These are phyloP conservation scores for Didymella pomorum DNA, from an alignment of 2,329 filamentous ascomycete genomes.

Conservation along the genomic window DNA sequence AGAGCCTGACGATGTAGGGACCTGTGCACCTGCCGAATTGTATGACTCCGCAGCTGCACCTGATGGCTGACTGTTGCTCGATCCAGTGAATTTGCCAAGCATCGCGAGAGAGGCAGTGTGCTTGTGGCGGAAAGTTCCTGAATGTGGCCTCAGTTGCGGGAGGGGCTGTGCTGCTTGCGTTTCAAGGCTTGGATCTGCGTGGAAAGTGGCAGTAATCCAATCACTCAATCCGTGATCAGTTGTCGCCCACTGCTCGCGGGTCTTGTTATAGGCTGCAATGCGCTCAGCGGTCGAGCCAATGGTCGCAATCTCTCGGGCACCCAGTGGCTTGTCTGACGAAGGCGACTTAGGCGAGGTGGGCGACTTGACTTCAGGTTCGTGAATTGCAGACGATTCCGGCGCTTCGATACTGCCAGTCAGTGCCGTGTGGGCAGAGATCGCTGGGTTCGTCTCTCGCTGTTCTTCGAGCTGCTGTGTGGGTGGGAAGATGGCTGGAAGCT, in stretches of 20 bases:
- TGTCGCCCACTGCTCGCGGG: conserved; percentile 72
- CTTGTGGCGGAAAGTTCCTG: conserved; percentile 46
- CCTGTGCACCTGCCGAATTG: conserved; percentile 36
- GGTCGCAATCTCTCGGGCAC: conserved; percentile 79
- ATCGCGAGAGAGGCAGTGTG: conserved; percentile 47
- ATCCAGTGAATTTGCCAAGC: conserved; percentile 46
- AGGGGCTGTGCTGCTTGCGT: conserved; percentile 26
- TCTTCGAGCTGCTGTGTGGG: conserved; percentile 15
- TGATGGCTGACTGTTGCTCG: conserved; percentile 28
- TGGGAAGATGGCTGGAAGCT: conserved; percentile 21
- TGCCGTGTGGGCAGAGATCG: conserved; percentile 20
- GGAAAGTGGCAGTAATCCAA: conserved; percentile 63
- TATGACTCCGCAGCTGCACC: conserved; percentile 30
- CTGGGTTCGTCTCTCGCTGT: conserved; percentile 21
- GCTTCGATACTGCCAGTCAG: conserved; percentile 20
- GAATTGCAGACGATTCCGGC: conserved; percentile 24
- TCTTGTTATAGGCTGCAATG: conserved; percentile 76
- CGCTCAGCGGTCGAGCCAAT: conserved; percentile 72
- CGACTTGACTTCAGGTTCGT: conserved; percentile 32
- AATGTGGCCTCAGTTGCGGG: conserved; percentile 35
- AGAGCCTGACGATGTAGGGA: conserved; percentile 36
- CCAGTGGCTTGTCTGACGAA: conserved; percentile 52
- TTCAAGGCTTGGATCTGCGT: conserved; percentile 62
- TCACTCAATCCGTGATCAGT: conserved; percentile 77
- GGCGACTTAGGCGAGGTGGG: conserved; percentile 27